Conservation (phyloP, 371 early-diverging fungal species). For the Syncephalis plumigaleata region DNA sequence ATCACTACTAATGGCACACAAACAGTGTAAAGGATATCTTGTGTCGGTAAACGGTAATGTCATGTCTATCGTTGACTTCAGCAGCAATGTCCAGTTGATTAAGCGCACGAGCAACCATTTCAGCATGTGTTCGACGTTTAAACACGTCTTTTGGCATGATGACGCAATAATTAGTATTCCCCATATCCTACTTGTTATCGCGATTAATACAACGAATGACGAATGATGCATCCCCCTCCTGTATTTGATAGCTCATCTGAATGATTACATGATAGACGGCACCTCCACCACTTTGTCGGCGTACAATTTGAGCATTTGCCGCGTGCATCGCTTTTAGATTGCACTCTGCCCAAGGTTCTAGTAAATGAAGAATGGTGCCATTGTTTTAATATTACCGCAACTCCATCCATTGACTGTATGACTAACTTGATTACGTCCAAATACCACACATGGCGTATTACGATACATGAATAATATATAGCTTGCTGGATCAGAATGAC, state of each 20-base stretch:
- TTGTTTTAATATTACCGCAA: not conserved
- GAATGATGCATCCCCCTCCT: no score
- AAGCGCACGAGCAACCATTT: conserved; percentile 60
- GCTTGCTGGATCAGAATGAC: conserved; percentile 38
- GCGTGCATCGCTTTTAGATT: conserved; percentile 44
- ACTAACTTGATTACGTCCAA: conserved; percentile 85
- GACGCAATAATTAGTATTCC: conserved; percentile 86
- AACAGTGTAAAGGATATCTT: conserved; percentile 26
- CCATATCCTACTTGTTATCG: conserved; percentile 51
- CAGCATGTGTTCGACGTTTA: conserved; percentile 52
- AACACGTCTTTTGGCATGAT: conserved; percentile 83
- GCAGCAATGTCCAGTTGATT: conserved; percentile 70
- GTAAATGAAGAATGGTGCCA: not conserved
- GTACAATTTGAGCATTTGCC: conserved; percentile 58
- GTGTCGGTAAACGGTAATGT: conserved; percentile 59
- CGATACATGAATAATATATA: conserved; percentile 73
- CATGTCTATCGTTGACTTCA: conserved; percentile 71
- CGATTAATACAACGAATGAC: conserved; percentile 3
- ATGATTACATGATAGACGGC: conserved; percentile 83
- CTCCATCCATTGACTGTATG: not conserved
- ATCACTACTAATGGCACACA: conserved; percentile 1
- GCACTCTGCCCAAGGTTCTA: conserved; percentile 92
- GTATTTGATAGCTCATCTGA: conserved; percentile 9
- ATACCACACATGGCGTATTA: conserved; percentile 73
- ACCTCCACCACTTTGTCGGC: conserved; percentile 90